Conservation (phyloP, 1,284 basidiomycete species). For the Porphyrellus sp. region DNA sequence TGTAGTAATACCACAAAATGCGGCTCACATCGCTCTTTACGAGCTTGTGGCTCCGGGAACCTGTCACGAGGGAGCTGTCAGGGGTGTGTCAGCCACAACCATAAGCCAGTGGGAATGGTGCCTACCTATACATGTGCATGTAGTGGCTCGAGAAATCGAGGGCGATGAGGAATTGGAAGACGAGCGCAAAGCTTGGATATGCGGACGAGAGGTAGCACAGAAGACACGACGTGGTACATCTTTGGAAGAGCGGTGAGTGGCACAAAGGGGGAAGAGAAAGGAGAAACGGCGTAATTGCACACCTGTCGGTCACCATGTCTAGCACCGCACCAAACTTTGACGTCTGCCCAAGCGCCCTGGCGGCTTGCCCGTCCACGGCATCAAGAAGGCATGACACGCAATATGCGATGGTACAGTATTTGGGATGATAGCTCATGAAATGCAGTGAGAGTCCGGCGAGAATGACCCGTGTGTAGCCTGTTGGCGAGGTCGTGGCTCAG, state of each 20-base stretch:
- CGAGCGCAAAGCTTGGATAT: slow-evolving; percentile 79
- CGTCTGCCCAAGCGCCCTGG: slow-evolving; percentile 85
- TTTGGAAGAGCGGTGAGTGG: slow-evolving; percentile 33
- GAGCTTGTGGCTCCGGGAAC: slow-evolving; percentile 88
- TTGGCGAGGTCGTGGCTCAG: slow-evolving; percentile 10
- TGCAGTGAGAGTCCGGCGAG: slow-evolving; percentile 88
- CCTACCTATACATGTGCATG: slow-evolving; percentile 99
- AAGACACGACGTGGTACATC: slow-evolving; percentile 94
- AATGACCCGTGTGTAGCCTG: slow-evolving; percentile 89
- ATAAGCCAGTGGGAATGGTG: background rate
- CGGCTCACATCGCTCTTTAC: slow-evolving; percentile 90
- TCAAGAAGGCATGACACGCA: slow-evolving; percentile 92
- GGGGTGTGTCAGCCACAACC: slow-evolving; percentile 4
- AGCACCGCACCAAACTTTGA: slow-evolving; percentile 97
- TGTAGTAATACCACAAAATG: slow-evolving; percentile 94
- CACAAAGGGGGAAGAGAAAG: background rate
- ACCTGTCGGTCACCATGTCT: slow-evolving; percentile 99
- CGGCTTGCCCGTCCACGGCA: slow-evolving; percentile 93
- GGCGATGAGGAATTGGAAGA: slow-evolving; percentile 94
- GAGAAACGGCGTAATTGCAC: slow-evolving; percentile 12
- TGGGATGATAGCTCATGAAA: slow-evolving; percentile 94
- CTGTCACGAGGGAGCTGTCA: slow-evolving; percentile 85
- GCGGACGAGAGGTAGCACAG: slow-evolving; percentile 91
- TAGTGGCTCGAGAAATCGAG: slow-evolving; percentile 99
- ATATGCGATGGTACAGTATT: slow-evolving; percentile 89